A percentile compares a stretch with the other conserved stretches of the same genome.
These are phyloP conservation scores for Xylaria sp. DNA, from an alignment of 2,329 filamentous ascomycete species.

Conservation along the genomic window DNA sequence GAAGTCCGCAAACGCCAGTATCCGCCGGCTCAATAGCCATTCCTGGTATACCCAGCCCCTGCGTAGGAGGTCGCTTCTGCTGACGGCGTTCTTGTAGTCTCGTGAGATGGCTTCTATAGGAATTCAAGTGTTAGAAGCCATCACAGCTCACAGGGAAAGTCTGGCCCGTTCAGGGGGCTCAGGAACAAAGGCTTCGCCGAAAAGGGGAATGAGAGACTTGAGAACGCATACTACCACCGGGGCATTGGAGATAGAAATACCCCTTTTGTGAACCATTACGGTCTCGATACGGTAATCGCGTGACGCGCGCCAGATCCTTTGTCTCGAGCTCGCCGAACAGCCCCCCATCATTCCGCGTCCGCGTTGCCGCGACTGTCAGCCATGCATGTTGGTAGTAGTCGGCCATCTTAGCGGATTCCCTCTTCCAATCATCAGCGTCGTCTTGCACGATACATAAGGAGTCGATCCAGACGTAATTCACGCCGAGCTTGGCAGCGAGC, in stretches of 20 bases:
- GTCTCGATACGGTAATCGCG: constrained; percentile 18
- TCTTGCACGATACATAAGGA: constrained; percentile 24
- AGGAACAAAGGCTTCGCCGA: background rate
- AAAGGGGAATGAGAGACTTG: background rate
- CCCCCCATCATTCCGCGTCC: background rate
- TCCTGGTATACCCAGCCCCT: constrained; percentile 36
- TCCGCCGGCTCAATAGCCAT: constrained; percentile 26
- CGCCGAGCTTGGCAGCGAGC: constrained; percentile 18
- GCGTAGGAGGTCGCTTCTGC: constrained; percentile 20
- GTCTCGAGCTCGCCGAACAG: constrained; percentile 17
- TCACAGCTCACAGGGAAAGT: background rate
- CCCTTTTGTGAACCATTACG: constrained; percentile 23
- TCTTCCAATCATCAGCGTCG: constrained; percentile 25
- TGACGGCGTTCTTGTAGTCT: constrained; percentile 23
- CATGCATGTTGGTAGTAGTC: constrained; percentile 34
- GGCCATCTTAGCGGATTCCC: constrained; percentile 30
- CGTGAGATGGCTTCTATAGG: background rate
- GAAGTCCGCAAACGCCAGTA: constrained; percentile 27
- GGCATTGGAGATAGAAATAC: constrained; percentile 27
- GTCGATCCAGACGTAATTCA: constrained; percentile 23
- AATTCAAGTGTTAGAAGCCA: background rate
- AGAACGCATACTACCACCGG: constrained; percentile 6
- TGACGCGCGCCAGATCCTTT: constrained; percentile 11
- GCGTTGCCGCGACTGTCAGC: constrained; percentile 25
- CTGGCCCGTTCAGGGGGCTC: background rate